phyloP scores from a whole-genome alignment of 805 yeast genomes.

The Ascoidea asiatica region DNA sequence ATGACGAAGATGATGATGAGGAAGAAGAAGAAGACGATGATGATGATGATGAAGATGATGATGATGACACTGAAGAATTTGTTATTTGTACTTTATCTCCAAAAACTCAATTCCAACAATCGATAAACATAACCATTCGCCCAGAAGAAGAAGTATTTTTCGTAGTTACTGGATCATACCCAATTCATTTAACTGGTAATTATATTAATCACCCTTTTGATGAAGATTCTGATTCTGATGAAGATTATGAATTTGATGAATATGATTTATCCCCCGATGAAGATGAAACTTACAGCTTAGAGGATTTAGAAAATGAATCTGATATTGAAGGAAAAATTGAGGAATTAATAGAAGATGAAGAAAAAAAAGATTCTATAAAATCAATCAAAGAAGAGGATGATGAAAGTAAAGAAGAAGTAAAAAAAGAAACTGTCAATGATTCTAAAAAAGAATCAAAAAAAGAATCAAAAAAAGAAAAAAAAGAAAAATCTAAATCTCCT shows the following conservation, averaged over 20 bases:
- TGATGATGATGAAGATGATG: conserved; percentile 36
- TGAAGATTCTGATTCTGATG: conserved; percentile 39
- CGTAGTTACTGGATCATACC: conserved; percentile 92
- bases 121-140: conserved; percentile 75
- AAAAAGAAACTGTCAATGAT: conserved; percentile 77
- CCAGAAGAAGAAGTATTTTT: conserved; percentile 93
- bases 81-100: conserved; percentile 88
- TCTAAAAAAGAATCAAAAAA: conserved; percentile 13
- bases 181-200: conserved; percentile 88
- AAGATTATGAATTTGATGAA: conserved; percentile 28
- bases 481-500: conserved; percentile 7
- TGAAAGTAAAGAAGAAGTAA: conserved; percentile 78
- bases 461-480: conserved; percentile 12
- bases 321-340: conserved; percentile 63
- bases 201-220: conserved; percentile 88
- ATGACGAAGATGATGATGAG: conserved; percentile 61
- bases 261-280: conserved; percentile 67
- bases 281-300: conserved; percentile 51
- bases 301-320: conserved; percentile 53
- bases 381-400: conserved; percentile 69
- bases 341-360: conserved; percentile 56
- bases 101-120: conserved; percentile 72
- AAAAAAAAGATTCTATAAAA: conserved; percentile 24
- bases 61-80: conserved; percentile 70
- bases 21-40: conserved; percentile 9